Percentiles rank a stretch among this genome's conserved stretches.
Conservation (phyloP, 805 yeast genomes). For the Isabelozyma pseudorhagii region DNA sequence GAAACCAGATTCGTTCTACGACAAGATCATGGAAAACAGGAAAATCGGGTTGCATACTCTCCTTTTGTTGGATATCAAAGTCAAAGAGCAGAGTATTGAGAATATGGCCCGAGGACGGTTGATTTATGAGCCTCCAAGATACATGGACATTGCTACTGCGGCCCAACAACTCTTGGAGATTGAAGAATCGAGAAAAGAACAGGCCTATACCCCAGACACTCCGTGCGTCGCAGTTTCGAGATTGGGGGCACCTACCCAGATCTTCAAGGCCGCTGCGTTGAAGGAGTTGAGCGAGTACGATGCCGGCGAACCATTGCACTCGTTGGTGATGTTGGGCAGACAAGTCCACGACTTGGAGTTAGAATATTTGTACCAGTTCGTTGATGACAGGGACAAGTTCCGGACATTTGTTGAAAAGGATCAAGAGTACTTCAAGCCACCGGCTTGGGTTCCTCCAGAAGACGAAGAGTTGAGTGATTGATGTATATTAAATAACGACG, state of each 20-base stretch:
- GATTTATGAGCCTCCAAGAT: constrained; percentile 95
- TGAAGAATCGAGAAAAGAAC: constrained; percentile 71
- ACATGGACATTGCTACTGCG: constrained; percentile 89
- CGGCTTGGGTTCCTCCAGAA: constrained; percentile 55
- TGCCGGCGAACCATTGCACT: constrained; percentile 92
- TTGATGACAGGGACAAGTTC: constrained; percentile 55
- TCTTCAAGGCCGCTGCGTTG: constrained; percentile 81
- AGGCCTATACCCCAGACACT: constrained; percentile 80
- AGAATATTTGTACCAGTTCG: constrained; percentile 77
- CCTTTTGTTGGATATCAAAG: constrained; percentile 86
- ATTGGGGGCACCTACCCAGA: constrained; percentile 81
- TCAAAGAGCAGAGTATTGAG: constrained; percentile 92
- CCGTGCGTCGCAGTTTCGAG: constrained; percentile 94
- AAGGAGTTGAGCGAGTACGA: constrained; percentile 76
- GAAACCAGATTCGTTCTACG: constrained; percentile 96
- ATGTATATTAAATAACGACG: neutral
- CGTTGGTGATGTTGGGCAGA: constrained; percentile 86
- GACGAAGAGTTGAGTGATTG: constrained; percentile 19
- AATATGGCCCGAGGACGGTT: constrained; percentile 90
- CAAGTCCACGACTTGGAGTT: constrained; percentile 91
- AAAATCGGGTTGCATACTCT: constrained; percentile 89
- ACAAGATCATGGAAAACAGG: constrained; percentile 85
- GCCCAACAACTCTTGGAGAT: constrained; percentile 84
- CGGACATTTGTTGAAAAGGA: constrained; percentile 45
- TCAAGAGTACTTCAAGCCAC: constrained; percentile 73